Base-by-base conservation (phyloP, 768 basidiomycete genomes). In the Leccinum disarticulatum region DNA sequence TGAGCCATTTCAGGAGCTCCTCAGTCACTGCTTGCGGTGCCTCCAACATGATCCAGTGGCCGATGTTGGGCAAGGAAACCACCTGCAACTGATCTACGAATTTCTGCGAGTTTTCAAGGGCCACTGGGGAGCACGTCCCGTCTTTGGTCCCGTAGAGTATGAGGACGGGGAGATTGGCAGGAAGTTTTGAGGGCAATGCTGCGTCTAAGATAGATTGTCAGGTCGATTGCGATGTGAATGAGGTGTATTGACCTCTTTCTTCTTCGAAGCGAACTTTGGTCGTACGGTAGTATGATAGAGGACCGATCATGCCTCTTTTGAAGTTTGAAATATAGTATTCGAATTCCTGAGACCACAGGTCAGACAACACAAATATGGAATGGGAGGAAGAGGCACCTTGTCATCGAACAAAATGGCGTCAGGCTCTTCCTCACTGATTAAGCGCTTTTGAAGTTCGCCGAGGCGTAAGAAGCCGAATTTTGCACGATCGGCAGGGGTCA, bases 271-370 rank as follows among this genome's bases (percentile, higher is more conserved):
- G 81, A 59, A 77, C 59, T 60, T 79, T 78, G 13, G 76, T 70
- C 2, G 87, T 90, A 33, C 89, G 82, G 63, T 91, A 92, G 68
- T 90, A 93, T 58, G 87, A 88, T n/a, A 91, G 71, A 3, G 90
- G 88, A 2, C 88, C 89, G 19, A 78, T 77, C 83, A 93, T 84
- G 25, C 76, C 76, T 17, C 81, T 76, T 27, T 72, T 62, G 19
- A 83, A 78, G 57, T 80, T 73, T 5, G 77, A 68, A 15, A 77
- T 25, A 64, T 88, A 86, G 60, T 81, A 81, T 22, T 79, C 68
- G 17, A 83, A 71, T 66, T 90, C 88, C 87, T 88, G 64, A 7
- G 19, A 59, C 19, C 52, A n/a, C 57, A 10, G 25, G 55, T 65
- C 14, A 69, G 50, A 55, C 31, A 19, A 7, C 13, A 38, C 33